These are phyloP conservation scores for Nepenthes gracilis DNA, from an alignment of 148 eudicot genomes.

Conservation along the genomic window DNA sequence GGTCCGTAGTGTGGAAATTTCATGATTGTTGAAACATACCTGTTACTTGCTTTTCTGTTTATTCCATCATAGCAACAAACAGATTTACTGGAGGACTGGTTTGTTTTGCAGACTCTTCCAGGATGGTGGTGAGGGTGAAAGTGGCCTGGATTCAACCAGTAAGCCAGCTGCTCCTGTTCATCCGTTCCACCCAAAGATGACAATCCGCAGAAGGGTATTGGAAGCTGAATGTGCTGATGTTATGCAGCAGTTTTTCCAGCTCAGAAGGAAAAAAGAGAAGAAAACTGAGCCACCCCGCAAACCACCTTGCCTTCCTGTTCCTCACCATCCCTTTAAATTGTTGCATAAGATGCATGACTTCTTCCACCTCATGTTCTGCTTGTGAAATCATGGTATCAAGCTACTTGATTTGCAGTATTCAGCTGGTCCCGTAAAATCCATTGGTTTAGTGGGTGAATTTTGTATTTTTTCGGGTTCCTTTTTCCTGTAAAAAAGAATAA, in stretches of 20 bases:
- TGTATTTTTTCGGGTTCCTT: too few species aligned
- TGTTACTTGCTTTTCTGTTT: too few species aligned
- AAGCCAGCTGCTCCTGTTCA: constrained; percentile 76
- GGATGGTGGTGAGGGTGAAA: constrained; percentile 32
- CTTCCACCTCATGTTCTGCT: constrained; percentile 43
- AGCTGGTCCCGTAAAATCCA: too few species aligned
- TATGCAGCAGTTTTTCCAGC: constrained; percentile 87
- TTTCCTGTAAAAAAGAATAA: too few species aligned
- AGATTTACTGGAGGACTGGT: neutral
- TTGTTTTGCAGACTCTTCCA: constrained; percentile 61
- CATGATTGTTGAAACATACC: too few species aligned
- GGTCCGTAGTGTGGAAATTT: neutral
- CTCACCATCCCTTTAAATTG: constrained; percentile 37
- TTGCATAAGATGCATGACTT: constrained; percentile 52
- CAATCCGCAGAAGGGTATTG: constrained; percentile 57
- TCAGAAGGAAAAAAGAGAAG: constrained; percentile 48
- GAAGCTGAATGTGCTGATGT: constrained; percentile 68
- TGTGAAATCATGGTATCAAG: constrained; percentile 10
- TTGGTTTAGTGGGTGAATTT: too few species aligned
- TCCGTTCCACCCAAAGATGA: constrained; percentile 86
- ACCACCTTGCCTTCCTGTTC: constrained; percentile 38
- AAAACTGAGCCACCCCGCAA: constrained; percentile 25
- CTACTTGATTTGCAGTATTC: neutral
- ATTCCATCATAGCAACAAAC: too few species aligned
- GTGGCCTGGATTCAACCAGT: constrained; percentile 25